These are phyloP conservation scores for Trametopsis cervina DNA, from an alignment of 768 basidiomycete species.

Conservation along the genomic window DNA sequence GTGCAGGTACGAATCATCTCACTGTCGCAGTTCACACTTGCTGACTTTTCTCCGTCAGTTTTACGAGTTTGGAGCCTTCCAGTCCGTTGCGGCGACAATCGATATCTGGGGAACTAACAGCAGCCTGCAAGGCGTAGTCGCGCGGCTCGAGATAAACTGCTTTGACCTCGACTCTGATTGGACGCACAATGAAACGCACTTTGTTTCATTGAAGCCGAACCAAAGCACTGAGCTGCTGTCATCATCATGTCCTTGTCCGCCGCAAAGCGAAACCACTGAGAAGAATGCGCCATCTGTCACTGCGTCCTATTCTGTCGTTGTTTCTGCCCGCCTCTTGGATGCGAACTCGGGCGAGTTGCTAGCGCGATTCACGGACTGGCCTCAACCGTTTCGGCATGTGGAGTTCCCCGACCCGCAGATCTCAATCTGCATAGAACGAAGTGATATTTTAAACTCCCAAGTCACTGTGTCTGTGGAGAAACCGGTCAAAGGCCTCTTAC, in stretches of 20 bases:
- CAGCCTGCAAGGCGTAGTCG: conserved; percentile 47
- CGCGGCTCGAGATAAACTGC: conserved; percentile 51
- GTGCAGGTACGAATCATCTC: conserved; percentile 20
- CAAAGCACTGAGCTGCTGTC: conserved; percentile 33
- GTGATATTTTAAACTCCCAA: conserved; percentile 40
- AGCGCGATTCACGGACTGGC: conserved; percentile 68
- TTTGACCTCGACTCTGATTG: conserved; percentile 49
- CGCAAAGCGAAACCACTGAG: neutral
- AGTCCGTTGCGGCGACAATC: conserved; percentile 56
- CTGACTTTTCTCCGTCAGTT: conserved; percentile 17
- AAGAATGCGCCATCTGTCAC: conserved; percentile 3
- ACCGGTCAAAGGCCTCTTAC: conserved; percentile 81
- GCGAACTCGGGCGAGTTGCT: conserved; percentile 42
- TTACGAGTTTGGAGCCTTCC: conserved; percentile 44
- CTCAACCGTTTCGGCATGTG: conserved; percentile 26
- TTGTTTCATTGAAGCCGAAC: conserved; percentile 26
- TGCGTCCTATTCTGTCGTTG: conserved; percentile 49
- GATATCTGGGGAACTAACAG: conserved; percentile 88
- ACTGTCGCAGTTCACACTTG: too few species aligned
- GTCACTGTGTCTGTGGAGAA: conserved; percentile 43
- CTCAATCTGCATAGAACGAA: conserved; percentile 3
- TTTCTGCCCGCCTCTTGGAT: conserved; percentile 60
- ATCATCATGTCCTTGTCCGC: conserved; percentile 21
- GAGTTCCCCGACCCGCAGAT: conserved; percentile 26
- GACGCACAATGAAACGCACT: conserved; percentile 20